These are phyloP conservation scores for Boletus insuetus DNA, from an alignment of 768 basidiomycete genomes.

Conservation along the genomic window DNA sequence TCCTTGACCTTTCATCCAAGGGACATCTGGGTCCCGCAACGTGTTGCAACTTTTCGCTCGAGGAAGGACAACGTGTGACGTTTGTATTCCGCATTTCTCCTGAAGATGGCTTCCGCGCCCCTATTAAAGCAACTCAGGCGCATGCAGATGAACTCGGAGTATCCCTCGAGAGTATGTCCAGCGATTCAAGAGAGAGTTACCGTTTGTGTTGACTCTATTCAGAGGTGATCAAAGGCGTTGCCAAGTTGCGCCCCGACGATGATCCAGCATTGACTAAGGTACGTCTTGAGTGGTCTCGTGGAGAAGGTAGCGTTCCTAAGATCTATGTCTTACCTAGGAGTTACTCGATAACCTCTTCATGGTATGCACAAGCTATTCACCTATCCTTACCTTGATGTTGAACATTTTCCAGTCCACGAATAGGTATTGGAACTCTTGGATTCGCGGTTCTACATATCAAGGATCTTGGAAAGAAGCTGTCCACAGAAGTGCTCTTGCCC, in stretches of 20 bases:
- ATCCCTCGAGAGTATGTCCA: slow-evolving; percentile 39
- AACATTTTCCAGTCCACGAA: slow-evolving; percentile 55
- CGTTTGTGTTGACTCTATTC: slow-evolving; percentile 1
- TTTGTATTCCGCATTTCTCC: slow-evolving; percentile 80
- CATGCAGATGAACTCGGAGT: slow-evolving; percentile 46
- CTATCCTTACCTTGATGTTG: neutral
- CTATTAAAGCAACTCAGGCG: slow-evolving; percentile 34
- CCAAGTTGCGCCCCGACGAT: slow-evolving; percentile 48
- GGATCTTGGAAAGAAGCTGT: slow-evolving; percentile 97
- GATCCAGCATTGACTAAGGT: slow-evolving; percentile 76
- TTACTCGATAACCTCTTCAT: slow-evolving; percentile 56
- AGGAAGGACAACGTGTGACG: slow-evolving; percentile 87
- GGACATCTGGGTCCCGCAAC: slow-evolving; percentile 75
- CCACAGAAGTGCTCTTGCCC: slow-evolving; percentile 85
- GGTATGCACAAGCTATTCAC: slow-evolving; percentile 33
- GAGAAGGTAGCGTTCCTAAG: neutral
- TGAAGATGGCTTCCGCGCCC: slow-evolving; percentile 19
- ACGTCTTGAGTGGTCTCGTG: slow-evolving; percentile 2
- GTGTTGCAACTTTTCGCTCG: slow-evolving; percentile 54
- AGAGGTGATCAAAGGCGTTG: slow-evolving; percentile 45
- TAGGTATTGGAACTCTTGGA: slow-evolving; percentile 86
- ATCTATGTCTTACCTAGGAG: slow-evolving; percentile 35
- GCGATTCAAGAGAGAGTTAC: neutral
- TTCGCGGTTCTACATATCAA: slow-evolving; percentile 81
- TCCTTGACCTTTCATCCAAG: slow-evolving; percentile 62